Evolutionary conservation across 306 rosid species (phyloP).

Genomic region (Clitoria ternatea): DNA sequence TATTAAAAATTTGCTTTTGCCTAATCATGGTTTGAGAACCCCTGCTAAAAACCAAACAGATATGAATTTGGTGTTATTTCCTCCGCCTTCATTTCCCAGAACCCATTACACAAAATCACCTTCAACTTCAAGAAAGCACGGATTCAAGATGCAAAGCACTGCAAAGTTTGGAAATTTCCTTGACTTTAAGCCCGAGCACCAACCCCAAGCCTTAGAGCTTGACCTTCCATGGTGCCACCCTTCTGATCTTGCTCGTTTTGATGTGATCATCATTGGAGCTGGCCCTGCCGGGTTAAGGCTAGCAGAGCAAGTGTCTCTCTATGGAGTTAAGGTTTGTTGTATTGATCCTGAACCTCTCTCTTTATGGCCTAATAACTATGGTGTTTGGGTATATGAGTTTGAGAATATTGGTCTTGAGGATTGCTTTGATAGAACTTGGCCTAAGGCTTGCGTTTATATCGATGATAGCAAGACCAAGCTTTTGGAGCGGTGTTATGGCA

Average conservation of each 20-base stretch:
- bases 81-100: constrained; percentile 14
- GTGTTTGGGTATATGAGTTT: constrained; percentile 85
- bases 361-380: constrained; percentile 83
- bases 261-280: constrained; percentile 63
- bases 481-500: constrained; percentile 63
- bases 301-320: constrained; percentile 62
- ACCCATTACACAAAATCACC: constrained; percentile 18
- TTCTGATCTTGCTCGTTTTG: constrained; percentile 33
- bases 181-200: constrained; percentile 47
- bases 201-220: constrained; percentile 38
- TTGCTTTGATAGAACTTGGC: constrained; percentile 80
- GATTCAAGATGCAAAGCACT: constrained; percentile 22
- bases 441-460: constrained; percentile 51
- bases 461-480: constrained; percentile 50
- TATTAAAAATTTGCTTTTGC: too few relatives aligned
- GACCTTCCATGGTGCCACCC: constrained; percentile 61
- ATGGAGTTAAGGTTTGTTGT: constrained; percentile 74
- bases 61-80: too few relatives aligned
- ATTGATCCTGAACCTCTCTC: constrained; percentile 79
- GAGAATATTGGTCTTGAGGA: constrained; percentile 49
- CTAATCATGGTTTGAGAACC: too few relatives aligned
- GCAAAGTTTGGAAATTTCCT: constrained; percentile 56
- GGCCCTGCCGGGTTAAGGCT: constrained; percentile 82
- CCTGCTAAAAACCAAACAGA: too few relatives aligned
- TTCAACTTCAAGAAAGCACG: constrained; percentile 21